A percentile compares a stretch with the other conserved stretches of the same genome.
Conservation (phyloP, 2,329 filamentous ascomycete species). For the Exophiala sp. region DNA sequence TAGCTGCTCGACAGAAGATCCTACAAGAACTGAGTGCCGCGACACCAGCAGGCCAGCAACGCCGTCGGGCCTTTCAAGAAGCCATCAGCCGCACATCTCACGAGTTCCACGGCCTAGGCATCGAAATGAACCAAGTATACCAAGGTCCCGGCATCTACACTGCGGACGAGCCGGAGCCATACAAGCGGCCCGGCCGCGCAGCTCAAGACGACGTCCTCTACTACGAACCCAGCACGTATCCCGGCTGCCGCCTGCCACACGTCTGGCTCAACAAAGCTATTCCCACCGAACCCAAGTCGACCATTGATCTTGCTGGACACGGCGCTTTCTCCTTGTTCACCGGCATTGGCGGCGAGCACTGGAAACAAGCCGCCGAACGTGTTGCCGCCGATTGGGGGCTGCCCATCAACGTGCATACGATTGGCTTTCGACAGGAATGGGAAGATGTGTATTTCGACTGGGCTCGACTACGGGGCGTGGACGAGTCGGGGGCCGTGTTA, state of each 20-base stretch:
- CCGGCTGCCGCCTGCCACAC: conserved; percentile 56
- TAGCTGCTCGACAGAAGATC: conserved; percentile 36
- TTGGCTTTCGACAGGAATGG: conserved; percentile 54
- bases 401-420: conserved; percentile 45
- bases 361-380: conserved; percentile 46
- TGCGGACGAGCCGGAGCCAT: conserved; percentile 36
- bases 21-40: conserved; percentile 40
- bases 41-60: conserved; percentile 19
- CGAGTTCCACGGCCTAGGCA: conserved; percentile 50
- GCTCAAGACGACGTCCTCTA: conserved; percentile 40
- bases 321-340: conserved; percentile 48
- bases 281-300: conserved; percentile 46
- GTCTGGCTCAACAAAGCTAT: conserved; percentile 52
- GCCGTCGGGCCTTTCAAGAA: background rate
- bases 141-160: conserved; percentile 39
- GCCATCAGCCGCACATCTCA: background rate
- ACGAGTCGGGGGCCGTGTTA: conserved; percentile 54
- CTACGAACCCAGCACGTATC: conserved; percentile 48
- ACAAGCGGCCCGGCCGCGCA: background rate
- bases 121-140: conserved; percentile 57
- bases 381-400: conserved; percentile 41
- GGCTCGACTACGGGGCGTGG: conserved; percentile 48
- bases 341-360: conserved; percentile 51
- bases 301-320: conserved; percentile 55
- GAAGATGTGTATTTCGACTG: conserved; percentile 59